Conservation (phyloP, 495 filamentous ascomycete genomes). For the Sordaria brevicollis region DNA sequence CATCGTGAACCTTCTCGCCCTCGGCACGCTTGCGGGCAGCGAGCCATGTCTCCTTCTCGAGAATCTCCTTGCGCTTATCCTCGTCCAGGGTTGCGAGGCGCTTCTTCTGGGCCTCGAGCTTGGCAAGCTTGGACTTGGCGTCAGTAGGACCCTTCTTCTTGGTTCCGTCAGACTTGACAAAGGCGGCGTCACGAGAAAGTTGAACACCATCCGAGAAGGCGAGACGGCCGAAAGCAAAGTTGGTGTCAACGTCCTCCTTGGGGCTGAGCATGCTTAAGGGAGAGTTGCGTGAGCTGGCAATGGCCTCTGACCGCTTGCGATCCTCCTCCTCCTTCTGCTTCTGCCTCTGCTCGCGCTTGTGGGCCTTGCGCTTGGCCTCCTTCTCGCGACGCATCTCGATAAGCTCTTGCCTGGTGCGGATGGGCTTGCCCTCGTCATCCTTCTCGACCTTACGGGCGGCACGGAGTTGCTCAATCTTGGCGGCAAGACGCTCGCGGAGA, state of each 20-base stretch:
- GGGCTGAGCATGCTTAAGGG: conserved; percentile 51
- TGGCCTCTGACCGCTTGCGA: conserved; percentile 54
- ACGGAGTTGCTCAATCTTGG: conserved; percentile 71
- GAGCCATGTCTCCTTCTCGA: conserved; percentile 90
- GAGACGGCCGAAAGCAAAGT: conserved; percentile 78
- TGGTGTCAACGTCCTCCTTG: conserved; percentile 33
- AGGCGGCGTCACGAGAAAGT: conserved; percentile 53
- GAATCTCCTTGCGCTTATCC: conserved; percentile 69
- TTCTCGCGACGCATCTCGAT: conserved; percentile 82
- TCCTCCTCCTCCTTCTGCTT: conserved; percentile 70
- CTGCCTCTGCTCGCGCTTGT: conserved; percentile 71
- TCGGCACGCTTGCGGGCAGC: conserved; percentile 82
- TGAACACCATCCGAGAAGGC: conserved; percentile 77
- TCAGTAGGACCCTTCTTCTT: conserved; percentile 74
- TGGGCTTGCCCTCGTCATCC: conserved; percentile 63
- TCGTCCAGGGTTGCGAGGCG: conserved; percentile 60
- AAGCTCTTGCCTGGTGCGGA: conserved; percentile 75
- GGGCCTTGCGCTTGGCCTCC: conserved; percentile 70
- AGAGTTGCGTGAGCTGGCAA: conserved; percentile 51
- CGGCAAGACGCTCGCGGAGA: conserved; percentile 63
- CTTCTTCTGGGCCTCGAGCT: conserved; percentile 62
- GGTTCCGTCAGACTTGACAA: conserved; percentile 35
- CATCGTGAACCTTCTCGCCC: conserved; percentile 83
- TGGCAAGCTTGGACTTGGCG: conserved; percentile 58
- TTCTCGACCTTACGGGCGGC: conserved; percentile 67